These are phyloP conservation scores for Aspergillus caelatus DNA, from an alignment of 2,329 filamentous ascomycete genomes.

Conservation along the genomic window DNA sequence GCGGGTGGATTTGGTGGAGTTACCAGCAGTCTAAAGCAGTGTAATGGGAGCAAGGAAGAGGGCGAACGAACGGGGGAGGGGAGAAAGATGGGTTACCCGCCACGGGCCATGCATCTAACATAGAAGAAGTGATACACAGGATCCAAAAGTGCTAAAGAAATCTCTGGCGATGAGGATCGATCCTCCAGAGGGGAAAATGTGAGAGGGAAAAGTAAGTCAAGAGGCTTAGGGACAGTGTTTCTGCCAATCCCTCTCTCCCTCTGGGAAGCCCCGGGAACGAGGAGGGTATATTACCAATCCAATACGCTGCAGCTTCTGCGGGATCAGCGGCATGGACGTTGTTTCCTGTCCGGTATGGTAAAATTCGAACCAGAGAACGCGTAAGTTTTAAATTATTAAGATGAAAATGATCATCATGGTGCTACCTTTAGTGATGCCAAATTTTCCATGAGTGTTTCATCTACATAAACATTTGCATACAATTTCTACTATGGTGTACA, in stretches of 20 bases:
- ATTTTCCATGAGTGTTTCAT: constrained; percentile 11
- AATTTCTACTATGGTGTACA: not conserved
- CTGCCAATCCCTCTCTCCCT: constrained; percentile 15
- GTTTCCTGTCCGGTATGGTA: constrained; percentile 14
- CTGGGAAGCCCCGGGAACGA: constrained; percentile 13
- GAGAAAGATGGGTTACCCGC: constrained; percentile 17
- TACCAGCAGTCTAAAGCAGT: constrained; percentile 11
- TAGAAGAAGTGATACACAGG: constrained; percentile 18
- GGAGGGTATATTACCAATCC: constrained; percentile 17
- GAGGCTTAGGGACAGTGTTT: constrained; percentile 17
- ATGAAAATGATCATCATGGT: constrained; percentile 9
- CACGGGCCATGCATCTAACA: constrained; percentile 21
- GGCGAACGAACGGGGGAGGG: constrained; percentile 22
- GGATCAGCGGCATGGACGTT: constrained; percentile 3
- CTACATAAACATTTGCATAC: constrained; percentile 4
- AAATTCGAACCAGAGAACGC: constrained; percentile 8
- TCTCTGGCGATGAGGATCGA: constrained; percentile 13
- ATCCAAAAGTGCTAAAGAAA: constrained; percentile 11
- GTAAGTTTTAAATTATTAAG: constrained; percentile 11
- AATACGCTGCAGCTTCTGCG: constrained; percentile 9
- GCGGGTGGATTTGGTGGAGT: not conserved
- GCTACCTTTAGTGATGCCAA: constrained; percentile 7
- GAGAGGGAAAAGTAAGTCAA: constrained; percentile 9
- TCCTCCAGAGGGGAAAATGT: constrained; percentile 10
- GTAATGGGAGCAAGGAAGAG: constrained; percentile 15